Evolutionary conservation across 805 yeast genomes (phyloP), one percentile per base, ranked within the genome.

Genomic region (Yarrowia keelungensis): DNA sequence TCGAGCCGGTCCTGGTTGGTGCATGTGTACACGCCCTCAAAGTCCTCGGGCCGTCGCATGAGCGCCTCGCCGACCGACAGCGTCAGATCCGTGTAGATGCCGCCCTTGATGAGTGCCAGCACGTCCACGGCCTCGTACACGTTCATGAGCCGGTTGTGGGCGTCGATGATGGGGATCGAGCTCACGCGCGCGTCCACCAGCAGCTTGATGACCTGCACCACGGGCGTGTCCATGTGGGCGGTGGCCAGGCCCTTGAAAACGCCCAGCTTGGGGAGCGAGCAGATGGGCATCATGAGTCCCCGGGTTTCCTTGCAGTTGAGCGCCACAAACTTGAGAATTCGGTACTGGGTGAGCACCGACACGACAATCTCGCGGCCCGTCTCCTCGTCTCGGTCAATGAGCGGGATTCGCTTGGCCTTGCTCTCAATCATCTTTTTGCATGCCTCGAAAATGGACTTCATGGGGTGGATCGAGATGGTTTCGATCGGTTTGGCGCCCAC

Each of bases 101-200:
- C 98, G 47, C 97, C 97, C 78, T 93, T 94, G 70, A 95, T 92
- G 73, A 95, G 82, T 0, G 97, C 91, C 73, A 95, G 82, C 2
- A 95, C 96, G 79, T 95, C 99, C 42, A 92, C 96, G 0, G 97
- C 96, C 80, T 95, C 99, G 77, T 93, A 95, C 50, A 94, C 97
- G 75, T 95, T 95, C 71, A 92, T 83, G 72, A 95, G 81, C 71
- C 84, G 86, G 46, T 83, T 81, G 45, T 83, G 81, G 19, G 87
- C 91, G 75, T 94, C 98, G 39, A 95, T 87, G 69, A 95, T 93
- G 0, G 99, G 99, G 41, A 95, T 89, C 1, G 98, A 90, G 4
- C 97, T 88, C 14, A 95, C 95, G n/a, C 92, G 87, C 62, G 87
- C 86, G 66, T 86, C 85, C 9, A 94, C 87, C 72, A 95, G 82